Evolutionary conservation across 768 basidiomycete species (phyloP), one percentile per base, ranked within the genome.

Genomic region (Hygrophoropsis aurantiaca): DNA sequence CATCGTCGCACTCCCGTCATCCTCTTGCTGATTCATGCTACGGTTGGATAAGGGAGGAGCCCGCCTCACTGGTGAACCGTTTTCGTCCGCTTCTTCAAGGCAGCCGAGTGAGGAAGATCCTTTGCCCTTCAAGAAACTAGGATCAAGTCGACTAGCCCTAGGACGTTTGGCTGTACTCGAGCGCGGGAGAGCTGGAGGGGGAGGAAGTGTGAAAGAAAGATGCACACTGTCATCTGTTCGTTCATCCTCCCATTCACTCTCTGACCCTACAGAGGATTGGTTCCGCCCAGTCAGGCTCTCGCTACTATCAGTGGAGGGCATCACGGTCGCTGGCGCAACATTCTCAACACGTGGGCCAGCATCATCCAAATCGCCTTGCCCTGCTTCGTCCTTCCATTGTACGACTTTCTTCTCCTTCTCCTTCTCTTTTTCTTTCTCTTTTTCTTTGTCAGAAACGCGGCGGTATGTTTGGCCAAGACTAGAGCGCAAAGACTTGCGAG

Each of bases 171-270:
- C 55, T n/a, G 52, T 24, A 40, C 50, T 45, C 23, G 51, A 43
- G 32, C 54, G 40, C 16, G 57, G 46, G 47, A 39, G 51, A 36
- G 46, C 43, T 16, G 27, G 37, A 19, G 20, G 50, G 16, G 41
- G 42, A 34, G 54, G 47, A 44, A 50, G 44, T 5, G 78, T 68
- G 59, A 81, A 74, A 60, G 75, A 82, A 50, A 83, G 47, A 53
- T 73, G 80, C 56, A 87, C 59, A 59, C 85, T 88, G 41, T 89
- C 88, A 7, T 93, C 89, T 1, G 86, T 88, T 68, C 80, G 87
- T 59, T 91, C 89, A 59, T 92, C 89, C 66, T 92, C 90, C 90
- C 90, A 92, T 47, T 93, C 90, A 62, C 85, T 90, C 56, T 91
- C 89, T 5, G 87, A 89, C 5, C 81, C 76, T 38, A 77, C 64